Percentiles rank a stretch among this genome's conserved stretches.
Conservation (phyloP, 352 stramenopile species). For the Phytophthora pinifolia region DNA sequence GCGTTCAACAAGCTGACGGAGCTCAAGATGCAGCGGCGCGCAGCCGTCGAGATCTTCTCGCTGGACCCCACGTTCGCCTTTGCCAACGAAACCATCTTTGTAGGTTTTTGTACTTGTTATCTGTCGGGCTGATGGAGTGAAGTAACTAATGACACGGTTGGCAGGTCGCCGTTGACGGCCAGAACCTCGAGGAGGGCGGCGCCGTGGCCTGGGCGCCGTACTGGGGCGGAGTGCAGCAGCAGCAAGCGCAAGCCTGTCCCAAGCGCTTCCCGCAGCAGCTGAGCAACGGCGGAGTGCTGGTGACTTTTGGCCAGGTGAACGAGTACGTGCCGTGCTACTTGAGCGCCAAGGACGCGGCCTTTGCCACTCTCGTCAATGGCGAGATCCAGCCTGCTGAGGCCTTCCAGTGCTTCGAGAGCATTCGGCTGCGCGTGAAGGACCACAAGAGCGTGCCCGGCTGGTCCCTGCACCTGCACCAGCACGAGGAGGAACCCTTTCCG, state of each 20-base stretch:
- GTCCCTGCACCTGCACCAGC: constrained; percentile 52
- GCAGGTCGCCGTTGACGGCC: constrained; percentile 77
- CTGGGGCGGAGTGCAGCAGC: constrained; percentile 63
- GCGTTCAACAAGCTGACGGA: constrained; percentile 40
- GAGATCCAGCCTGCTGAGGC: constrained; percentile 34
- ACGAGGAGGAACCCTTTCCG: constrained; percentile 23
- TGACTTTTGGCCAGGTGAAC: constrained; percentile 70
- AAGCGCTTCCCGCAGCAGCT: constrained; percentile 63
- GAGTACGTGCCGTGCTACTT: constrained; percentile 81
- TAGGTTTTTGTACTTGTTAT: constrained; percentile 30
- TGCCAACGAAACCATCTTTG: constrained; percentile 82
- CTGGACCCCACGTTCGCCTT: constrained; percentile 80
- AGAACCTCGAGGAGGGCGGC: constrained; percentile 75
- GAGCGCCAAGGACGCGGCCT: constrained; percentile 31
- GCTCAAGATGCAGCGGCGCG: constrained; percentile 48
- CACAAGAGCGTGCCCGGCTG: constrained; percentile 78
- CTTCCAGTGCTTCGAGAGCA: constrained; percentile 74
- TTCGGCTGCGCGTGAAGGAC: constrained; percentile 83
- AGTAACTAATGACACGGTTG: not conserved
- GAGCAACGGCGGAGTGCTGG: constrained; percentile 66
- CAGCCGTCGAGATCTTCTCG: constrained; percentile 61
- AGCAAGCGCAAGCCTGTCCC: constrained; percentile 35
- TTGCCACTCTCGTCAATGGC: constrained; percentile 30
- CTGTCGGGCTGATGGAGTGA: not conserved
- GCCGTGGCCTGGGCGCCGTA: constrained; percentile 73